Evolutionary conservation across 192 early-diverging fungal genomes (phyloP).

Genomic region (Entomortierella parvispora): DNA sequence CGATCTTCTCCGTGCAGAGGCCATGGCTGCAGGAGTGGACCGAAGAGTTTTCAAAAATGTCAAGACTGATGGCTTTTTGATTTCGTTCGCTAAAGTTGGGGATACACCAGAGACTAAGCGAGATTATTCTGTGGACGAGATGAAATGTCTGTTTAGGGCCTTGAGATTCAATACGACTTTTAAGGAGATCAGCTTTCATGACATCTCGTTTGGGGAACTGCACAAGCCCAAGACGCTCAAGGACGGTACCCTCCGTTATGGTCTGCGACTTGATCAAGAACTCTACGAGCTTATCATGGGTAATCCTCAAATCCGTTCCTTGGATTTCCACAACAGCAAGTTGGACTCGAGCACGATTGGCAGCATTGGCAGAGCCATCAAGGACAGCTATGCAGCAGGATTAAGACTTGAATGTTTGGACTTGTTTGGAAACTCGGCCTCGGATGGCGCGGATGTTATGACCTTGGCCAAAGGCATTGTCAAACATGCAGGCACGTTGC

Average conservation of each 20-base stretch:
- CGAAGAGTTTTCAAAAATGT: conserved; percentile 30
- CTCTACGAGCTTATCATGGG: conserved; percentile 50
- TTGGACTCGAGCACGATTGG: conserved; percentile 38
- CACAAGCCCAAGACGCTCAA: conserved; percentile 45
- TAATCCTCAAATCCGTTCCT: conserved; percentile 41
- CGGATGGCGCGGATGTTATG: conserved; percentile 49
- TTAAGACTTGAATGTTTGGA: conserved; percentile 27
- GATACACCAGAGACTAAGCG: conserved; percentile 20
- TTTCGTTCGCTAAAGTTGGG: conserved; percentile 11
- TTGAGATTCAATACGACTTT: conserved; percentile 48
- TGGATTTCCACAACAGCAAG: conserved; percentile 24
- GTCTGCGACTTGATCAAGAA: conserved; percentile 46
- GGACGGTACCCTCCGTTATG: conserved; percentile 45
- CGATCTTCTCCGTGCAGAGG: conserved; percentile 31
- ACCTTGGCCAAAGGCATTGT: conserved; percentile 48
- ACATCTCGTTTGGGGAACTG: conserved; percentile 31
- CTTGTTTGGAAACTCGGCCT: conserved; percentile 36
- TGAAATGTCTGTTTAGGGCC: conserved; percentile 41
- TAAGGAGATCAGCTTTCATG: conserved; percentile 39
- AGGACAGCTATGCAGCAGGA: conserved; percentile 22
- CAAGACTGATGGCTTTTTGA: conserved; percentile 15
- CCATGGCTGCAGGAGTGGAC: conserved; percentile 28
- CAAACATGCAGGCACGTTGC: conserved; percentile 46
- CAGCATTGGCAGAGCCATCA: conserved; percentile 35
- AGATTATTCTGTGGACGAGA: conserved; percentile 42